Evolutionary conservation across 805 yeast species (phyloP), one percentile per base, ranked within the genome.

Genomic region (Metschnikowia vanudenii): DNA sequence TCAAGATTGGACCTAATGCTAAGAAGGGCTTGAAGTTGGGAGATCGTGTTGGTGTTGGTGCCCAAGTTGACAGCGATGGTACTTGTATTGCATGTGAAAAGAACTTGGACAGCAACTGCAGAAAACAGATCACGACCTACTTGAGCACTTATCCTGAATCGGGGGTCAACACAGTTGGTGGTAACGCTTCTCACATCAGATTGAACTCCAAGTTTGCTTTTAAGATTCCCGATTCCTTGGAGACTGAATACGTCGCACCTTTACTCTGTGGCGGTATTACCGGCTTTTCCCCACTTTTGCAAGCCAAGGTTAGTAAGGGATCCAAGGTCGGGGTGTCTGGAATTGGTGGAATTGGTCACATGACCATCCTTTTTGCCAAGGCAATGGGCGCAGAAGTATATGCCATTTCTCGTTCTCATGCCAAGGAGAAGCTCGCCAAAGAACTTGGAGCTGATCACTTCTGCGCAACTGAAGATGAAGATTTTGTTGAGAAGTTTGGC

Each of bases 21-120:
- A 54, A 48, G 30, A 19, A 46, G 19, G 56, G 56, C 43, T 74
- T 66, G 68, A 78, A 73, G 60, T 62, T 83, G 16, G 96, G 95
- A 45, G 84, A 88, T 54, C 73, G 88, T 53, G 94, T 85, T 22
- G 96, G 92, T 45, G 76, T 85, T 41, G 96, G 96, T 56, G 92
- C 94, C 19, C 82, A 79, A 59, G 43, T 41, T n/a, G 57, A 54
- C 42, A 45, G 53, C 18, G 56, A 52, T 36, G 47, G 39, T 20
- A 34, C 44, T 4, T 54, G 56, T 29, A 35, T 43, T 19, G 53
- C 54, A 3, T 54, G 57, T 33, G 41, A 46, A 9, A 12, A 20
- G 39, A 18, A 42, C 9, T 37, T 33, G 24, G 50, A 54, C 40
- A 54, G 38, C 47, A 52, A 54, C 37, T 54, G 57, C 47, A 28